A percentile compares a stretch with the other conserved stretches of the same genome.
Conservation (phyloP, 1,139 yeast species). For the Debaryomyces sp. region DNA sequence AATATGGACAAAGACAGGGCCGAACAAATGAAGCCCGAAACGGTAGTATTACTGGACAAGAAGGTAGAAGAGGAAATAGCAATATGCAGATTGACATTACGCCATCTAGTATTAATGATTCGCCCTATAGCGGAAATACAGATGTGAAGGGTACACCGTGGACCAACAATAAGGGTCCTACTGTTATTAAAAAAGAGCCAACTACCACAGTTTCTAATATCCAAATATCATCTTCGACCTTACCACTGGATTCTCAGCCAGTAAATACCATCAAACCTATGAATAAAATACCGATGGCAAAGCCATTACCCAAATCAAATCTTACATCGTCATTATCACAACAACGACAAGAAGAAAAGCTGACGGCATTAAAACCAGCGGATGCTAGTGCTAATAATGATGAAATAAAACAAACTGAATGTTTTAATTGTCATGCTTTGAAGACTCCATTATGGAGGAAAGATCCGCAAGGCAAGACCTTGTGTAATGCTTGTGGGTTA, state of each 20-base stretch:
- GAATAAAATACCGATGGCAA: background rate
- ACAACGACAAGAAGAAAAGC: slow-evolving; percentile 13
- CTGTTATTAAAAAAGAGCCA: slow-evolving; percentile 12
- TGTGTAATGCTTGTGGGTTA: slow-evolving; percentile 64
- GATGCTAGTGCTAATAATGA: background rate
- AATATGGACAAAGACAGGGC: slow-evolving; percentile 8
- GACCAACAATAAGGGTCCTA: background rate
- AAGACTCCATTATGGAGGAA: slow-evolving; percentile 65
- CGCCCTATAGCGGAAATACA: slow-evolving; percentile 19
- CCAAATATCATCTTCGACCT: slow-evolving; percentile 8
- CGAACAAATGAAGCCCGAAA: background rate
- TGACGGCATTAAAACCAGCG: background rate
- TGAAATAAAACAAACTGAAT: slow-evolving; percentile 17
- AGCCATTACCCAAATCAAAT: slow-evolving; percentile 29
- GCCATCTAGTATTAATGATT: slow-evolving; percentile 32
- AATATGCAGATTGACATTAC: slow-evolving; percentile 7
- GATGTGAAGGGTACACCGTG: background rate
- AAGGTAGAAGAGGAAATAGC: background rate
- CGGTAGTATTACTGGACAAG: background rate
- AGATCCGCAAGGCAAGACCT: slow-evolving; percentile 56
- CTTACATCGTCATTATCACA: slow-evolving; percentile 34
- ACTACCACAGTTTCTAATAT: slow-evolving; percentile 13
- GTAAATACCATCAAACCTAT: background rate
- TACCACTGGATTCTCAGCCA: background rate
- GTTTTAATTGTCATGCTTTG: slow-evolving; percentile 56